Conservation (phyloP, 805 yeast species). For the Zygosaccharomyces siamensis region DNA sequence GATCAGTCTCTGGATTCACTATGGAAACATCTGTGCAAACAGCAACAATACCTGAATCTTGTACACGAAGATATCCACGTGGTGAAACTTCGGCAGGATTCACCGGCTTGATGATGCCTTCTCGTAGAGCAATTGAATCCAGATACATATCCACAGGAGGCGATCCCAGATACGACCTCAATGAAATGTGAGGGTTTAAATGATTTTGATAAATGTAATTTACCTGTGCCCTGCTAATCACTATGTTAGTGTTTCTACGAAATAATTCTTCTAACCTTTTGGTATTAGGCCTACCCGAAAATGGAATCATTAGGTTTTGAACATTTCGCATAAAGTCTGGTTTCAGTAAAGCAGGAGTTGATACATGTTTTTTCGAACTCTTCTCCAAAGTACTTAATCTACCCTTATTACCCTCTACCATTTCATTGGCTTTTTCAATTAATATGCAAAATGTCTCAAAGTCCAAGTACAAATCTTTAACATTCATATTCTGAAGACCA, state of each 20-base stretch:
- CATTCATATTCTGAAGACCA: slow-evolving; percentile 67
- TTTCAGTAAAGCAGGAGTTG: slow-evolving; percentile 18
- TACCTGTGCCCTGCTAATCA: slow-evolving; percentile 62
- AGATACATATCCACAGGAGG: slow-evolving; percentile 84
- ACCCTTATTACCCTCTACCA: slow-evolving; percentile 15
- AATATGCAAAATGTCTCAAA: slow-evolving; percentile 79
- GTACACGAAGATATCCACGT: slow-evolving; percentile 57
- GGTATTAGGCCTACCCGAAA: slow-evolving; percentile 67
- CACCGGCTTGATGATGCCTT: slow-evolving; percentile 77
- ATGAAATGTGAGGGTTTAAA: slow-evolving; percentile 74
- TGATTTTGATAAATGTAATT: slow-evolving; percentile 73
- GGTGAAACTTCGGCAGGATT: slow-evolving; percentile 43
- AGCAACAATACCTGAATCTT: slow-evolving; percentile 95
- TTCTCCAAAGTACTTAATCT: slow-evolving; percentile 4
- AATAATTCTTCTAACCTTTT: slow-evolving; percentile 54
- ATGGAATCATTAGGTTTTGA: slow-evolving; percentile 79
- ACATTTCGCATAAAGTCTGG: slow-evolving; percentile 47
- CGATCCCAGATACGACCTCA: slow-evolving; percentile 76
- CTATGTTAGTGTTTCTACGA: slow-evolving; percentile 56
- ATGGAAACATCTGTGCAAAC: slow-evolving; percentile 90
- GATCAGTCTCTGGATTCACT: slow-evolving; percentile 87
- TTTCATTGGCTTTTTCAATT: slow-evolving; percentile 55
- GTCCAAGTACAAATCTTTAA: slow-evolving; percentile 81
- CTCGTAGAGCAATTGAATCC: slow-evolving; percentile 84
- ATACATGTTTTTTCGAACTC: slow-evolving; percentile 10